Evolutionary conservation across 345 rosid species (phyloP), one percentile per base, ranked within the genome.

Genomic region (Salix caprea): DNA sequence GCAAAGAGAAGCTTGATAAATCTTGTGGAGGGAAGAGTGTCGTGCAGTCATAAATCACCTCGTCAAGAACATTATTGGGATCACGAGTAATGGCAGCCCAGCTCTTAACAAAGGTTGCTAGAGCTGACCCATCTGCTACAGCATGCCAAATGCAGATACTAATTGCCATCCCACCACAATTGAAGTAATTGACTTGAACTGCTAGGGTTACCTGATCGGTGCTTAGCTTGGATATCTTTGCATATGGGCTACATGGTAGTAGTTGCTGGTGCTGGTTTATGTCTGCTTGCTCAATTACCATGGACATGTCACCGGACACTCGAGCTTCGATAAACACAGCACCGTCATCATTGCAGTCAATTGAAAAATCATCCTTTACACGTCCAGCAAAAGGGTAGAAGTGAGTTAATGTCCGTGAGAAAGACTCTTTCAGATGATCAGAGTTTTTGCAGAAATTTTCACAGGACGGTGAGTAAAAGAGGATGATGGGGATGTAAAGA

Each of bases 1-100:
- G 11, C 36, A 64, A 48, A 14, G 74, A 67, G 23, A 73, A 70
- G 71, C 73, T 67, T 5, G 32, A 18, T 13, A 58, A 56, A 64
- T 71, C 76, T 18, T 48, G 65, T 2, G 75, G 85, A 15, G 81
- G 86, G 67, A 84, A 84, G 14, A 84, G 32, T 2, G 69, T 24
- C 3, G 64, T 75, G 73, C 79, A 68, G 65, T 80, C 83, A 32
- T 9, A 76, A 21, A 82, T 54, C 11, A 78, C 75, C n/a, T 52
- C 65, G 1, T 56, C 26, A 2, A 23, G 13, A n/a, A 19, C 6
- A 58, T 9, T 12, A 0, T 69, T 4, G 4, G 11, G 48, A 37
- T 50, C 74, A 4, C 39, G 4, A 65, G 74, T 19, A 15, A 62
- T 12, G 6, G 34, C 28, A 10, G 70, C 76, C 84, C 84, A 78